Base-by-base conservation (phyloP, 768 basidiomycete species). In the Leccinum longicurvipes region DNA sequence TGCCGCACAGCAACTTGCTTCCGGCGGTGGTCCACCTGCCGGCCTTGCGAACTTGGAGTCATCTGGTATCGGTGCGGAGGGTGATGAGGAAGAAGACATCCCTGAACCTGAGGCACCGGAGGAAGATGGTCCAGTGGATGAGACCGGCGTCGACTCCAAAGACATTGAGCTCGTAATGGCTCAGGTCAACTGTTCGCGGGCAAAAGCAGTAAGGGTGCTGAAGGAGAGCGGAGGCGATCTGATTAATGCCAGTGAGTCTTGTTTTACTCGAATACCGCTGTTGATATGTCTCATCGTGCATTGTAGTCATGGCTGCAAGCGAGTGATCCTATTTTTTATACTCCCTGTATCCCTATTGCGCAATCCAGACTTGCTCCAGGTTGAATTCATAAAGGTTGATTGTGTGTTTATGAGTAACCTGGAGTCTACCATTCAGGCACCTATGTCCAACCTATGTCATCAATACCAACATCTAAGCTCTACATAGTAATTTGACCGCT, bases 91-190 rank as follows among this genome's bases (percentile, higher is more conserved):
- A 2, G 90, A 91, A 36, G 89, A 91, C 41, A 82, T 90, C 50
- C 93, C 93, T 53, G 89, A 92, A 64, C 83, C 90, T 21, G 91
- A 92, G 74, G 85, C 83, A 8, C 78, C 82, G 15, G 91, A 91
- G 41, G 92, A 92, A 55, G 91, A 91, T 59, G 93, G 81, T 10
- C 82, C 84, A 46, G 77, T 91, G 19, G 91, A 93, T 65, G 92
- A 94, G 77, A 87, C 86, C 23, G 92, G 89, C 39, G 81, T 98
- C 58, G 93, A 97, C 62, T 82, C 90, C 47, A 93, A 93, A 73
- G 97, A 99, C 71, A 92, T 97, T 61, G 94, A 96, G 58, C 83
- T 97, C 53, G 91, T 99, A 51, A 93, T 98, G 80, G 78, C 79
- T 31, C 83, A 93, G 78, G 92, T 93, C 60, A 86, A 82, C 68